Evolutionary conservation across 2,329 filamentous ascomycete genomes (phyloP), one percentile per base, ranked within the genome.

Genomic region (Elsinoe arachidis): DNA sequence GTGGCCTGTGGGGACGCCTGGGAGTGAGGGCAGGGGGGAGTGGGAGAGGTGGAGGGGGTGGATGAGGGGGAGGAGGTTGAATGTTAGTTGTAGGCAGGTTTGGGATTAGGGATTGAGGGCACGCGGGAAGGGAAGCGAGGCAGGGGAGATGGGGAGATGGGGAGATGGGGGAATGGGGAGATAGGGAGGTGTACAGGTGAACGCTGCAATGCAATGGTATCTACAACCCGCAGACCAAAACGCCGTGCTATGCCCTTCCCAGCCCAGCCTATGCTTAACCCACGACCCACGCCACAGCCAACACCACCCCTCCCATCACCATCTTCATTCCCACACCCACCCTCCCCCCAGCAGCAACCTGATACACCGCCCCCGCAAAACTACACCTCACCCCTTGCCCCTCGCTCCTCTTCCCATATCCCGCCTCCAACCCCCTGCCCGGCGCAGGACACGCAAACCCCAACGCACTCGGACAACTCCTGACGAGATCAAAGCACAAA

Each of bases 401-500:
- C 10, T 55, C 52, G 34, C 58, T 63, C 7, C 67, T 56, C 58
- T 62, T 61, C 6, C 80, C 79, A 66, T 84, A 84, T 33, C 78
- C 78, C 10, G 68, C 66, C 62, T 78, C 74, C 53, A 80, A 61
- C 47, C 75, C 77, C 37, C 67, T 67, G 0, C 75, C 75, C 1
- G 66, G 64, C 34, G 67, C 63, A 1, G 93, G 92, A 72, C 93
- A 99, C 1, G 69, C 73, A 65, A 99, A 96, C 0, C 79, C 77
- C 64, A 99, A 74, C 0, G 78, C 72, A 0, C 90, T 80, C 0
- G 93, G 92, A 72, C 93, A 99, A 67, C 82, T 89, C 72, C 87
- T 84, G 10, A 95, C 88, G 1, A 99, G 78, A 56, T 86, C 82
- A 68, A 90, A 93, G 74, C 93, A 99, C 53, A 96, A 74, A 62